Evolutionary conservation across 805 yeast species (phyloP), one percentile per base, ranked within the genome.

Genomic region (Ogataea populi-albae): DNA sequence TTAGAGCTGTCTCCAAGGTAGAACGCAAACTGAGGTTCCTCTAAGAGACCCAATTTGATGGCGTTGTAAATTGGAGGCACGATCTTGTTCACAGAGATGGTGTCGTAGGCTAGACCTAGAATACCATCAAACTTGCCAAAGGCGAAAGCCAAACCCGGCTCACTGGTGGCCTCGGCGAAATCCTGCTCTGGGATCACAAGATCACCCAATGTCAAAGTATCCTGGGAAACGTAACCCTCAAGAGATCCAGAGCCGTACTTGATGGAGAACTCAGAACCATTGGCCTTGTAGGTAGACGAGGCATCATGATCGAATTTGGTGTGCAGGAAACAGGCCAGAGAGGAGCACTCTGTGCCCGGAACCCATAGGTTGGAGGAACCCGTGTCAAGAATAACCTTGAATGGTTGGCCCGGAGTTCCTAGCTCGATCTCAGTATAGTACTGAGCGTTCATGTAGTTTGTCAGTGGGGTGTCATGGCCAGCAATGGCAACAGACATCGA

Each of bases 41-140:
- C 98, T 40, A 93, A 71, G 50, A 89, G 72, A 16, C 89, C 95
- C 54, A 75, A 74, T 44, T 78, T 65, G 42, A 89, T 73, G 40
- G 98, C 98, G 51, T 85, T 86, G 73, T 88, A 88, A 44, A 93
- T 65, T 28, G 98, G 98, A 38, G 98, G 98, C 20, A 86, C 95
- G 54, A 89, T 78, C 57, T 78, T 75, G 71, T 89, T 72, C 37
- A 86, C 96, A 11, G 97, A 77, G 50, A 93, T 88, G 35, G 96
- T 72, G 66, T 86, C 86, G 66, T 91, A 93, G 47, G 86, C 98
- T 50, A 93, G 77, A 49, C 98, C 98, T 46, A 93, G 71, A 50
- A 93, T 89, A 68, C 98, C 98, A 62, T 93, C 98, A 61, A 93
- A 93, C 68, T 93, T 91, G 64, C 96, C 98, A 65, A 93, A 93